Conservation (phyloP, 371 early-diverging fungal species). For the Umbelopsis sp. region DNA sequence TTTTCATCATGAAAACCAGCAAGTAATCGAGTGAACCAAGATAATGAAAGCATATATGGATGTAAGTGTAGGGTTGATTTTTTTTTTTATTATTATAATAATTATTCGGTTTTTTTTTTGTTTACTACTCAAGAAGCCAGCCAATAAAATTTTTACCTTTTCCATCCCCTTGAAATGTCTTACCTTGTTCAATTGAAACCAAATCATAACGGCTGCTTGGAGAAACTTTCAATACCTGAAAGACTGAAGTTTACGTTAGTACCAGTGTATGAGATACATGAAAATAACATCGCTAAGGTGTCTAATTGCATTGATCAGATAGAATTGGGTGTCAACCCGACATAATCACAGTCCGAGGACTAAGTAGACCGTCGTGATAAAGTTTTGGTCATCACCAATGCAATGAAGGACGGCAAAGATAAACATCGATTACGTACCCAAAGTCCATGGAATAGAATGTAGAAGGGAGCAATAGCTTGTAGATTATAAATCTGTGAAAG, state of each 20-base stretch:
- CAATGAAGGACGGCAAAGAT: constrained; percentile 15
- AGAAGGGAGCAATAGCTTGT: too few species aligned
- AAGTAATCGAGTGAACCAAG: too few species aligned
- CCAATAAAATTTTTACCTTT: too few species aligned
- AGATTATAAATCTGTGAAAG: constrained; percentile 5
- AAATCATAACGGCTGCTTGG: too few species aligned
- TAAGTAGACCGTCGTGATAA: constrained; percentile 57
- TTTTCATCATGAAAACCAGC: too few species aligned
- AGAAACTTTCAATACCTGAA: background rate
- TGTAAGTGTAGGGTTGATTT: too few species aligned
- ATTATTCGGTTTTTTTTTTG: too few species aligned
- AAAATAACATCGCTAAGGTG: background rate
- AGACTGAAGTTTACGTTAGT: background rate
- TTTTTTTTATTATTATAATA: too few species aligned
- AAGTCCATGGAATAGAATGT: background rate
- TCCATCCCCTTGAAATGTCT: too few species aligned
- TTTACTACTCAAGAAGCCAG: too few species aligned
- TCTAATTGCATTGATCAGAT: constrained; percentile 12
- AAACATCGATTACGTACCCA: background rate
- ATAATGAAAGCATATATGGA: too few species aligned
- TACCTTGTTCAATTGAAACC: too few species aligned
- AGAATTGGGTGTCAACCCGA: constrained; percentile 17
- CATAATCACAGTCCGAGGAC: constrained; percentile 16
- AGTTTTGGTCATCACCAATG: constrained; percentile 32
- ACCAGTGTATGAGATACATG: background rate